Evolutionary conservation across 169 alveolate genomes (phyloP).

Genomic region (Plasmodium blacklocki): DNA sequence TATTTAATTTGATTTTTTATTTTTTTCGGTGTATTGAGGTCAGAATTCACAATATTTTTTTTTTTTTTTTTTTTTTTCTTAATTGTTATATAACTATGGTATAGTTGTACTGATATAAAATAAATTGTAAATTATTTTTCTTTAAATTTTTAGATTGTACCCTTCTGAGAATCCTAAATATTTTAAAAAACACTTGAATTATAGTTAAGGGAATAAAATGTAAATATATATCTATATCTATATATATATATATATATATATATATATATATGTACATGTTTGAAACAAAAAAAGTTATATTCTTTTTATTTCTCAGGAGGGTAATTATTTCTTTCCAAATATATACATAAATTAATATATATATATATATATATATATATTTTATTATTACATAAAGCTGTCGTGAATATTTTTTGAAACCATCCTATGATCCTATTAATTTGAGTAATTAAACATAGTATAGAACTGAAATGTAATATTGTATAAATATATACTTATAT

Average conservation of each 20-base stretch:
- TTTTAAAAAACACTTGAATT: conserved; percentile 64
- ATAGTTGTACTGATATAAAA: too few species aligned
- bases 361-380: not conserved
- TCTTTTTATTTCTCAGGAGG: conserved; percentile 9
- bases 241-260: not conserved
- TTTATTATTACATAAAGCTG: conserved; percentile 20
- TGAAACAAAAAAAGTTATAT: too few species aligned
- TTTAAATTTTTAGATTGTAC: conserved; percentile 15
- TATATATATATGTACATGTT: conserved; percentile 4
- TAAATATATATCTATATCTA: not conserved
- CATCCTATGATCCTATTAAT: conserved; percentile 45
- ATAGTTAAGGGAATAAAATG: conserved; percentile 21
- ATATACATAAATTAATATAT: not conserved
- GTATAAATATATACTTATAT: not conserved
- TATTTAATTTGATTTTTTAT: too few species aligned
- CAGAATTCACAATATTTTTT: too few species aligned
- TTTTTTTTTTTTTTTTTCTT: too few species aligned
- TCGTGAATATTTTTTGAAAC: conserved; percentile 72
- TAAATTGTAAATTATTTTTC: too few species aligned
- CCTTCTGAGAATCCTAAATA: conserved; percentile 70
- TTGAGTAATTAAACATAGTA: conserved; percentile 32
- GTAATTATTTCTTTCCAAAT: conserved; percentile 9
- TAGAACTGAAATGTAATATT: too few species aligned
- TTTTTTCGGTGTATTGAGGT: too few species aligned
- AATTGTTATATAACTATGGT: too few species aligned